Evolutionary conservation across 306 rosid species (phyloP).

Genomic region (Cicer yamashitae): DNA sequence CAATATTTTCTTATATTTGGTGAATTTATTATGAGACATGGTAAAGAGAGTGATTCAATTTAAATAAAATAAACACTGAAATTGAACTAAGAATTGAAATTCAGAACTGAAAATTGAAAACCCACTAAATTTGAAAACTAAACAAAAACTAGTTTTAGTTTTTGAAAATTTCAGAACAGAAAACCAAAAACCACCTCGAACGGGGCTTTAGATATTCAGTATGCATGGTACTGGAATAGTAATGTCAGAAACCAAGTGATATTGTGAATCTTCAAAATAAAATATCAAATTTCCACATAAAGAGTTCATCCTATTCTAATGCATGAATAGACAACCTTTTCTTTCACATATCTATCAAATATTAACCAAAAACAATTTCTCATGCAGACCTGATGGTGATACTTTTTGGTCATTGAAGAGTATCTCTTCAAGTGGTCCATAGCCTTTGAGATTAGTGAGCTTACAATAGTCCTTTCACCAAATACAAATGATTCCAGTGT

Average conservation of each 20-base stretch:
- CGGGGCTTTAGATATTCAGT: neutral
- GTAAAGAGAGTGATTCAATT: too few relatives aligned
- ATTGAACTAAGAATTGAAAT: too few relatives aligned
- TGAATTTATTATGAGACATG: too few relatives aligned
- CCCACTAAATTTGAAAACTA: too few relatives aligned
- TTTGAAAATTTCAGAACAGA: too few relatives aligned
- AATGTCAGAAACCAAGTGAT: constrained; percentile 26
- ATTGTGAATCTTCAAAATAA: constrained; percentile 29
- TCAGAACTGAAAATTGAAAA: too few relatives aligned
- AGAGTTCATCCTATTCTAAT: constrained; percentile 33
- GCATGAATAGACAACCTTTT: constrained; percentile 21
- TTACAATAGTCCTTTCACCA: constrained; percentile 45
- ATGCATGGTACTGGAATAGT: constrained; percentile 18
- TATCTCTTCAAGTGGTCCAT: constrained; percentile 56
- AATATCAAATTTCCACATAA: constrained; percentile 9
- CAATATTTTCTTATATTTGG: too few relatives aligned
- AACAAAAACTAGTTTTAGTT: too few relatives aligned
- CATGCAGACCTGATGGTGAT: constrained; percentile 81
- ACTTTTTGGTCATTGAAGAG: constrained; percentile 54
- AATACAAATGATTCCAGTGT: constrained; percentile 49
- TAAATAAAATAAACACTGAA: too few relatives aligned
- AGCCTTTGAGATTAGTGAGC: constrained; percentile 58
- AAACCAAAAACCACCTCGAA: too few relatives aligned
- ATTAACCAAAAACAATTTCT: constrained; percentile 28
- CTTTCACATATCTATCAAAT: constrained; percentile 1